phyloP scores from a whole-genome alignment of 306 rosid genomes.

The Styphnolobium japonicum region DNA sequence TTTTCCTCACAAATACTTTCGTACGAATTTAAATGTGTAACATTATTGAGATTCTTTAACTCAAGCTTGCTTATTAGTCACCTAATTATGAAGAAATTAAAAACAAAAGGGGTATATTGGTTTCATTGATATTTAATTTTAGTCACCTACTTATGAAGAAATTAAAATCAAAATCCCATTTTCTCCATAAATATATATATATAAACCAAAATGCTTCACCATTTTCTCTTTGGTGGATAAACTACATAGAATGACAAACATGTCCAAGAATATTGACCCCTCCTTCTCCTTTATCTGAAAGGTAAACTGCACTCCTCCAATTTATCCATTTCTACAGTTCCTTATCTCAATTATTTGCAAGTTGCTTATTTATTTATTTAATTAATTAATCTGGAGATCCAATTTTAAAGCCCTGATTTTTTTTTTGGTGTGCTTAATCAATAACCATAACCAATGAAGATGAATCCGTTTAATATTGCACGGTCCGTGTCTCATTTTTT shows the following conservation, averaged over 20 bases:
- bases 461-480: background rate
- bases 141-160: background rate
- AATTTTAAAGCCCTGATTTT: background rate
- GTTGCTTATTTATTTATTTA: background rate
- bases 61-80: too few relatives aligned
- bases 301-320: slow-evolving; percentile 31
- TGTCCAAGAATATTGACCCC: slow-evolving; percentile 22
- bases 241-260: slow-evolving; percentile 2
- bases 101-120: too few relatives aligned
- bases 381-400: background rate
- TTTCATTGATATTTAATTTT: background rate
- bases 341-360: background rate
- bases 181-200: background rate
- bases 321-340: background rate
- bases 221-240: background rate
- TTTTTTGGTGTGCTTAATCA: slow-evolving; percentile 10
- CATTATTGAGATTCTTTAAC: too few relatives aligned
- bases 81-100: too few relatives aligned
- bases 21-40: too few relatives aligned
- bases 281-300: slow-evolving; percentile 30
- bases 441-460: background rate
- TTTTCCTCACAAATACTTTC: too few relatives aligned
- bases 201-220: background rate
- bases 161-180: background rate
- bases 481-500: background rate